Conservation (phyloP, 2,329 filamentous ascomycete species). For the Dactylonectria macrodidyma region DNA sequence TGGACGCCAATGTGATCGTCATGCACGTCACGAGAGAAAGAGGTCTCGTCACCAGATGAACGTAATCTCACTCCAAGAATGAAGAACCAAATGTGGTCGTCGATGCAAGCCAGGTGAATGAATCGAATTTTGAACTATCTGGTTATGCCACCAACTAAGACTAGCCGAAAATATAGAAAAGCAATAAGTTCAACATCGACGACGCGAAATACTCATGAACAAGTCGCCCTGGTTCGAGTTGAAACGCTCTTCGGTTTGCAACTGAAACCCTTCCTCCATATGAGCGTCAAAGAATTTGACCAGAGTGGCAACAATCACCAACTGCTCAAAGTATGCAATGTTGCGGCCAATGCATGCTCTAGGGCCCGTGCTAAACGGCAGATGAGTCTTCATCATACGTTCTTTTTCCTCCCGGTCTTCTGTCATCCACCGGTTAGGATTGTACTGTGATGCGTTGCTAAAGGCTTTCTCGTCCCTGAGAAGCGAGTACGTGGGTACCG, state of each 20-base stretch:
- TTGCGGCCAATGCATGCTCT: constrained; percentile 29
- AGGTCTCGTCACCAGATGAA: too few species aligned
- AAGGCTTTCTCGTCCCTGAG: constrained; percentile 13
- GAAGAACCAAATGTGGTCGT: too few species aligned
- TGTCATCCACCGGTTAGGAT: constrained; percentile 22
- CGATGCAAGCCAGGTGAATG: too few species aligned
- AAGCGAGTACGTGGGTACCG: constrained; percentile 22
- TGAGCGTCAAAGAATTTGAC: constrained; percentile 13
- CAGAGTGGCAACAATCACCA: constrained; percentile 12
- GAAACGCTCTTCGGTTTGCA: constrained; percentile 18
- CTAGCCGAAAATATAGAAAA: too few species aligned
- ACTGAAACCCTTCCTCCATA: background rate
- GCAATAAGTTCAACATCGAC: too few species aligned
- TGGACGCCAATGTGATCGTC: too few species aligned
- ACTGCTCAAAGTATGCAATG: constrained; percentile 27
- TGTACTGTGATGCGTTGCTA: background rate
- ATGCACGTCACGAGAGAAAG: too few species aligned
- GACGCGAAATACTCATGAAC: too few species aligned
- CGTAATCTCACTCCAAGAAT: too few species aligned
- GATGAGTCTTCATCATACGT: constrained; percentile 4
- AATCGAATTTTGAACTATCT: too few species aligned
- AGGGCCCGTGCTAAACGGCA: constrained; percentile 24
- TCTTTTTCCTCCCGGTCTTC: constrained; percentile 4
- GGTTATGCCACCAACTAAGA: too few species aligned
- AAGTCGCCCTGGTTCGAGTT: constrained; percentile 15